A percentile compares a stretch with the other conserved stretches of the same genome.
Conservation (phyloP, 1,284 basidiomycete genomes). For the Trichosporon asahii region DNA sequence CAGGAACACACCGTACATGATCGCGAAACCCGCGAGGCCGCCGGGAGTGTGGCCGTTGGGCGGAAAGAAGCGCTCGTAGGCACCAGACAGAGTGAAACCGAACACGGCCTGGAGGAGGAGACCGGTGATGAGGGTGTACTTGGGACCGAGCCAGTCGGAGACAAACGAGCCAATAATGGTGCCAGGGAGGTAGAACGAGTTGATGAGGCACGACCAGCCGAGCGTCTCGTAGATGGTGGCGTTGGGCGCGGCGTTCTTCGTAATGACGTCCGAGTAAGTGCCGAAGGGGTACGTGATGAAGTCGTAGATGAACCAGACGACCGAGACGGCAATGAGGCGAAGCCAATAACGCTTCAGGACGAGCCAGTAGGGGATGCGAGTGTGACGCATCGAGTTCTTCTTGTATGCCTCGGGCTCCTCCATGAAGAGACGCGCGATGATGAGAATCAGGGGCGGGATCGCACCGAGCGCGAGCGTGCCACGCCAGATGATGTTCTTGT, state of each 20-base stretch:
- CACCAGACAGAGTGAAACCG: slow-evolving; percentile 82
- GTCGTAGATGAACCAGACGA: slow-evolving; percentile 67
- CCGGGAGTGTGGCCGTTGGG: slow-evolving; percentile 27
- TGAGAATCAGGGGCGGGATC: slow-evolving; percentile 70
- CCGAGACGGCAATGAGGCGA: slow-evolving; percentile 34
- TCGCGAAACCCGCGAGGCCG: slow-evolving; percentile 69
- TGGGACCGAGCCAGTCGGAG: slow-evolving; percentile 47
- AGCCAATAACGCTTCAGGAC: slow-evolving; percentile 68
- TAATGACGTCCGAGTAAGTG: slow-evolving; percentile 70
- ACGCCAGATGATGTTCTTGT: slow-evolving; percentile 67
- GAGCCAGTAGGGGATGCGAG: slow-evolving; percentile 61
- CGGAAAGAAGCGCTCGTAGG: slow-evolving; percentile 56
- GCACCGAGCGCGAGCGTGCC: slow-evolving; percentile 80
- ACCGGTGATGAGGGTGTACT: slow-evolving; percentile 70
- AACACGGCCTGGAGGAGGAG: slow-evolving; percentile 68
- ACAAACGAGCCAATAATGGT: slow-evolving; percentile 38
- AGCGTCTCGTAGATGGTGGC: slow-evolving; percentile 36
- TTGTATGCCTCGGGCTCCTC: slow-evolving; percentile 60
- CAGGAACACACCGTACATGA: slow-evolving; percentile 82
- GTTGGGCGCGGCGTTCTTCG: slow-evolving; percentile 31
- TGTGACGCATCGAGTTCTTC: slow-evolving; percentile 63
- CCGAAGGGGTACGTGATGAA: slow-evolving; percentile 40
- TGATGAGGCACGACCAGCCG: slow-evolving; percentile 52
- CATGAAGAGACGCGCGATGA: slow-evolving; percentile 84
- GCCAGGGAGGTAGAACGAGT: slow-evolving; percentile 54